A percentile compares a stretch with the other conserved stretches of the same genome.
These are phyloP conservation scores for Sechiopsis laciniata DNA, from an alignment of 306 rosid genomes.

Conservation along the genomic window DNA sequence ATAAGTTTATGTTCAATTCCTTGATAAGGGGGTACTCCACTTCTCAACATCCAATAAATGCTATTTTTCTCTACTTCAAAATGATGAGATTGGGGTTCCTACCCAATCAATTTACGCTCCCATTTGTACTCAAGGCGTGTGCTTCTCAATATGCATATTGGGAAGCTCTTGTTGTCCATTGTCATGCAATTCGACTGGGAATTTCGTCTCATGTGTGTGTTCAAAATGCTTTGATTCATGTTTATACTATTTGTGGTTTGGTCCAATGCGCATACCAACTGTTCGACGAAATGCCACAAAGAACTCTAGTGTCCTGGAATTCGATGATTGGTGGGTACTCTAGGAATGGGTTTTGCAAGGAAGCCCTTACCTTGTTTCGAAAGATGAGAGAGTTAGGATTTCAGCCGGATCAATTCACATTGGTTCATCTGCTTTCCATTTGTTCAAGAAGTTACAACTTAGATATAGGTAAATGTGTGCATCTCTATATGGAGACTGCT, in stretches of 20 bases:
- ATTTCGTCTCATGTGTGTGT: conserved; percentile 40
- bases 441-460: conserved; percentile 47
- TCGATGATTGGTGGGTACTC: conserved; percentile 59
- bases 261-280: conserved; percentile 37
- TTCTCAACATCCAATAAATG: conserved; percentile 31
- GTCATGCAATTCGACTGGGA: conserved; percentile 53
- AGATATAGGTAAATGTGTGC: conserved; percentile 49
- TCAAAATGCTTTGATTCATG: conserved; percentile 46
- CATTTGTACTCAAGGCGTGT: conserved; percentile 60
- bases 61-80: conserved; percentile 38
- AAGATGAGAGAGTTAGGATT: conserved; percentile 41
- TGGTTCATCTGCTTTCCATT: conserved; percentile 63
- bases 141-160: conserved; percentile 33
- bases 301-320: conserved; percentile 66
- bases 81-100: conserved; percentile 44
- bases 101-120: conserved; percentile 65
- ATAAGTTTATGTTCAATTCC: conserved; percentile 67
- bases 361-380: conserved; percentile 40
- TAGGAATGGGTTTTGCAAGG: conserved; percentile 33
- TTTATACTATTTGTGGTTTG: conserved; percentile 41
- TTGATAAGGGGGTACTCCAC: conserved; percentile 56
- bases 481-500: conserved; percentile 34
- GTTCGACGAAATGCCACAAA: conserved; percentile 52
- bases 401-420: conserved; percentile 49
- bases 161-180: conserved; percentile 47